A percentile compares a stretch with the other conserved stretches of the same genome.
phyloP scores from a whole-genome alignment of 495 filamentous ascomycete species.

The Penicillium chermesinum region DNA sequence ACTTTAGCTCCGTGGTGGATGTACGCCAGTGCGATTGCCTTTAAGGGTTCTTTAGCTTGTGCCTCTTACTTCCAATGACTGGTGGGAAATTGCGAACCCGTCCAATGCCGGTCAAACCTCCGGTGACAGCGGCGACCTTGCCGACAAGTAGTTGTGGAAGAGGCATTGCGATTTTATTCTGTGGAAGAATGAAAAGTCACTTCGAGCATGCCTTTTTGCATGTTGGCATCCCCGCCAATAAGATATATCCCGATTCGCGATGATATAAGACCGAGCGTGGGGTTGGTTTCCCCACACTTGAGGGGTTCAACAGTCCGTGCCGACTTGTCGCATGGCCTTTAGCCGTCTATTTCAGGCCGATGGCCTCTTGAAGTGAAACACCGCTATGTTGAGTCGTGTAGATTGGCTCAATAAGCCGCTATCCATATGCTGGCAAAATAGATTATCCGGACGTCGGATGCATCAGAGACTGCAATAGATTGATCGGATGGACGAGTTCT shows the following conservation, averaged over 20 bases:
- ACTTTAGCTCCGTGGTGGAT: slow-evolving; percentile 65
- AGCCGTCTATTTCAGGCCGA: neutral
- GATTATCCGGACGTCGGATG: too few species aligned
- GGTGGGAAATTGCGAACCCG: slow-evolving; percentile 29
- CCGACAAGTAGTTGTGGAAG: slow-evolving; percentile 51
- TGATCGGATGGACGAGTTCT: too few species aligned
- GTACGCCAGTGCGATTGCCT: slow-evolving; percentile 67
- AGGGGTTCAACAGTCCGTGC: neutral
- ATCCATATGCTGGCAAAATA: too few species aligned
- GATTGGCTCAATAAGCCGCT: too few species aligned
- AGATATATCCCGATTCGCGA: slow-evolving; percentile 26
- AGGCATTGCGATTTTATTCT: slow-evolving; percentile 21
- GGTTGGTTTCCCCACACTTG: slow-evolving; percentile 12
- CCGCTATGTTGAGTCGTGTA: too few species aligned
- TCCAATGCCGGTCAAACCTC: slow-evolving; percentile 72
- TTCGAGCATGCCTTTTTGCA: neutral
- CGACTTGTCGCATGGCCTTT: neutral
- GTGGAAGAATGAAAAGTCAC: neutral
- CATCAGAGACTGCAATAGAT: too few species aligned
- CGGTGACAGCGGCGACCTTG: slow-evolving; percentile 72
- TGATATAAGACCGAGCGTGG: slow-evolving; percentile 30
- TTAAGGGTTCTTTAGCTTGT: neutral
- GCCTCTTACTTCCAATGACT: neutral
- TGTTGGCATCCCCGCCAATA: slow-evolving; percentile 9
- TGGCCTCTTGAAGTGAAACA: too few species aligned